Conservation (phyloP, 495 filamentous ascomycete genomes). For the Hypoxylon lienhwacheense region DNA sequence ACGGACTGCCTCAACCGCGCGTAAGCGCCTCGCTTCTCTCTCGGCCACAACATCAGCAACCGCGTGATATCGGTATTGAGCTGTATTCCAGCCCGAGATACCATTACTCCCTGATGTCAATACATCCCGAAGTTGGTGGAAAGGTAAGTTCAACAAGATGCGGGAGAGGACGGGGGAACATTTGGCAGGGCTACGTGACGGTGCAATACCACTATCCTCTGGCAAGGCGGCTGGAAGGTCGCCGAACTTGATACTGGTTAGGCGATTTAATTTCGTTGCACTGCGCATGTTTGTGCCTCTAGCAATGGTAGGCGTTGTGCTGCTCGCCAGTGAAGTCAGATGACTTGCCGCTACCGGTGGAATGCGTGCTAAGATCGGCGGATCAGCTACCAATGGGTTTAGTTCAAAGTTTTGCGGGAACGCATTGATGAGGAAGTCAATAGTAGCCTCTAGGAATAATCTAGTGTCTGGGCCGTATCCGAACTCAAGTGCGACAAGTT, state of each 20-base stretch:
- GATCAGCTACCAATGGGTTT: slow-evolving; percentile 45
- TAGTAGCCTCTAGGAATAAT: slow-evolving; percentile 41
- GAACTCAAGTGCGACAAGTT: slow-evolving; percentile 29
- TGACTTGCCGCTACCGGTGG: slow-evolving; percentile 32
- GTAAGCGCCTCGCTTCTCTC: slow-evolving; percentile 56
- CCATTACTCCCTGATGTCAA: slow-evolving; percentile 55
- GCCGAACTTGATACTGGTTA: slow-evolving; percentile 67
- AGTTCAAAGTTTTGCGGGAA: slow-evolving; percentile 55
- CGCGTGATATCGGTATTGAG: slow-evolving; percentile 46
- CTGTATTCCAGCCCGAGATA: slow-evolving; percentile 48
- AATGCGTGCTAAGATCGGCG: slow-evolving; percentile 43
- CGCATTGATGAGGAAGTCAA: slow-evolving; percentile 50
- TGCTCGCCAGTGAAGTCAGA: not conserved
- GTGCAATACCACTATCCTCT: slow-evolving; percentile 37
- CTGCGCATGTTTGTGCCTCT: slow-evolving; percentile 40
- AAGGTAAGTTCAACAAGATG: slow-evolving; percentile 65
- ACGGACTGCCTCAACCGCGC: slow-evolving; percentile 40
- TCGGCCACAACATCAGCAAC: slow-evolving; percentile 60
- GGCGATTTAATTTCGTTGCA: slow-evolving; percentile 39
- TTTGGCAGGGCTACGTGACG: slow-evolving; percentile 37
- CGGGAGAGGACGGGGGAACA: slow-evolving; percentile 55
- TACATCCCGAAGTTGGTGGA: slow-evolving; percentile 57
- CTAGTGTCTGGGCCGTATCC: slow-evolving; percentile 36
- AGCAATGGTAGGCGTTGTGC: slow-evolving; percentile 36
- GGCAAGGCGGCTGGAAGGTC: slow-evolving; percentile 55